Percentiles rank a stretch among this genome's conserved stretches.
These are phyloP conservation scores for Hymenoscyphus albidus DNA, from an alignment of 2,329 filamentous ascomycete species.

Conservation along the genomic window DNA sequence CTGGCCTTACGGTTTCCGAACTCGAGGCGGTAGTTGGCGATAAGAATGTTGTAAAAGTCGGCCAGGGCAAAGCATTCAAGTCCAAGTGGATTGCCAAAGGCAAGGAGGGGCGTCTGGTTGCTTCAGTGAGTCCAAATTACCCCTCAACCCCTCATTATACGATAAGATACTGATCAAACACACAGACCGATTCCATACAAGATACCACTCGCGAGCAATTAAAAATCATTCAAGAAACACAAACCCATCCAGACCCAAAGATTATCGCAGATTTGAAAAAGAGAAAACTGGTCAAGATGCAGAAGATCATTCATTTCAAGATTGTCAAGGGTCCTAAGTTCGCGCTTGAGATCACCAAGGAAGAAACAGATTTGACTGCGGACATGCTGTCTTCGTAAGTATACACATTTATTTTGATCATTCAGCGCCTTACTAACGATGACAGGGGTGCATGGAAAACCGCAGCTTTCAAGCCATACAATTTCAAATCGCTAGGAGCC, in stretches of 20 bases:
- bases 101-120: constrained; percentile 52
- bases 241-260: constrained; percentile 69
- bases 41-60: constrained; percentile 72
- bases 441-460: constrained; percentile 81
- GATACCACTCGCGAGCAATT: constrained; percentile 78
- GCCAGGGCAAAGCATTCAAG: constrained; percentile 92
- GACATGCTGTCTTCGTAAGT: constrained; percentile 74
- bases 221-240: constrained; percentile 65
- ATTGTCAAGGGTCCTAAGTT: constrained; percentile 85
- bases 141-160: background rate
- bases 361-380: constrained; percentile 90
- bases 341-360: constrained; percentile 80
- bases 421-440: constrained; percentile 17
- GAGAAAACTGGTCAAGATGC: constrained; percentile 79
- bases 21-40: constrained; percentile 66
- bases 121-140: constrained; percentile 41
- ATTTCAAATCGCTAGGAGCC: constrained; percentile 64
- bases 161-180: background rate
- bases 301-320: constrained; percentile 82
- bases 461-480: constrained; percentile 80
- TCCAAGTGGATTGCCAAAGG: constrained; percentile 67
- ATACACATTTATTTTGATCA: background rate
- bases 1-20: constrained; percentile 77
- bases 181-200: constrained; percentile 65
- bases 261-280: constrained; percentile 80